A percentile compares a stretch with the other conserved stretches of the same genome.
Conservation (phyloP, 1,284 basidiomycete species). For the Stygiomarasmius scandens region DNA sequence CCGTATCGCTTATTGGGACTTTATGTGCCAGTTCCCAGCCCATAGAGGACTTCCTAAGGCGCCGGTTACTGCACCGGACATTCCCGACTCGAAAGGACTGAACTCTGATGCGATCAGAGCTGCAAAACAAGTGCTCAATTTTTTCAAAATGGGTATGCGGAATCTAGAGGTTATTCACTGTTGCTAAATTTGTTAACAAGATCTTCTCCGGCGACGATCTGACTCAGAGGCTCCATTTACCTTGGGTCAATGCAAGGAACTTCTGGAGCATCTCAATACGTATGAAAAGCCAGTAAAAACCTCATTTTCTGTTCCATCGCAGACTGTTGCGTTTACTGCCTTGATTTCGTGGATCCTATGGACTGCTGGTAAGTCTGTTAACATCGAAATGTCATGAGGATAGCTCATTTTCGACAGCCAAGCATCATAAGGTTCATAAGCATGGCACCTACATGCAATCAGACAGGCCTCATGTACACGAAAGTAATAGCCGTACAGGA, state of each 20-base stretch:
- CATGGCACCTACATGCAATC: background rate
- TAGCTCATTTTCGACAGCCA: background rate
- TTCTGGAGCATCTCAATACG: background rate
- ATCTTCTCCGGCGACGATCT: background rate
- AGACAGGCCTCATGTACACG: background rate
- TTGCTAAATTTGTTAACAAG: background rate
- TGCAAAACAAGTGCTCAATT: constrained; percentile 1
- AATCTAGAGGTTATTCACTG: background rate
- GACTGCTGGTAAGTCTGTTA: background rate
- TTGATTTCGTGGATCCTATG: constrained; percentile 3
- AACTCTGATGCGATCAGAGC: background rate
- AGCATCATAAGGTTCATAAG: background rate
- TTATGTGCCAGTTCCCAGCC: constrained; percentile 1
- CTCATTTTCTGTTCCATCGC: background rate
- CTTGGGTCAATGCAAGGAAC: constrained; percentile 3
- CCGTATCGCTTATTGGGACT: background rate
- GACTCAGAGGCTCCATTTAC: constrained; percentile 4
- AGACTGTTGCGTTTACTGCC: background rate
- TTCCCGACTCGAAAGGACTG: too few species aligned
- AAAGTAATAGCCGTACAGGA: background rate
- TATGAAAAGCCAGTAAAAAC: background rate
- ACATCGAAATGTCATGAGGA: background rate
- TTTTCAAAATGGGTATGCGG: constrained; percentile 4
- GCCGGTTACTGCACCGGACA: background rate
- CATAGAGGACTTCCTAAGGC: background rate